Evolutionary conservation across 2,329 filamentous ascomycete genomes (phyloP).

Genomic region (Penicillium paneum): DNA sequence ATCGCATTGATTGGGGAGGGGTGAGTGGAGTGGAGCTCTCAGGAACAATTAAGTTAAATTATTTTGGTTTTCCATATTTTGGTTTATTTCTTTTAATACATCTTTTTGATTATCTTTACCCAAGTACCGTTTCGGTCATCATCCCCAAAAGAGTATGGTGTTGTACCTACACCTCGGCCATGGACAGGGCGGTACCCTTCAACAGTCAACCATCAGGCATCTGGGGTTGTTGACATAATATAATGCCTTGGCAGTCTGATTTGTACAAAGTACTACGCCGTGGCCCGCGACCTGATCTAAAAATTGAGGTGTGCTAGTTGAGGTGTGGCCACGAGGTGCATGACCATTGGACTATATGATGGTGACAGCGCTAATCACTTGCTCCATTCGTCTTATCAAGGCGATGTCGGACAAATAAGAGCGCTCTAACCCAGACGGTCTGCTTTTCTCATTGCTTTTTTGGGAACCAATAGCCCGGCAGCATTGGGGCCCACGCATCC

Average conservation of each 20-base stretch:
- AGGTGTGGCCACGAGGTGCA: conserved; percentile 23
- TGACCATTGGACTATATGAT: conserved; percentile 19
- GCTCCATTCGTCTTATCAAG: conserved; percentile 23
- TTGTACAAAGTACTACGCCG: too few relatives aligned
- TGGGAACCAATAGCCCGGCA: neutral
- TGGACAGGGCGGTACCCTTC: too few relatives aligned
- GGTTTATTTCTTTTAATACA: neutral
- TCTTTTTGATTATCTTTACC: neutral
- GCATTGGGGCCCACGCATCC: neutral
- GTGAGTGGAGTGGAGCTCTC: neutral
- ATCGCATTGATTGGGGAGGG: conserved; percentile 2
- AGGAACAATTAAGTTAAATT: neutral
- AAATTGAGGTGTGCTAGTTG: conserved; percentile 12
- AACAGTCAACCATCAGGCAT: too few relatives aligned
- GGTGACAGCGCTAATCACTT: conserved; percentile 26
- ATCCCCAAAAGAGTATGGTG: neutral
- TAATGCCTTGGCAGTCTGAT: neutral
- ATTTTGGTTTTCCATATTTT: neutral
- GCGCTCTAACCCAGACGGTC: neutral
- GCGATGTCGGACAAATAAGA: conserved; percentile 9
- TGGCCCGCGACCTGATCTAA: conserved; percentile 1
- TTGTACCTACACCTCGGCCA: neutral
- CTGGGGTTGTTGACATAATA: neutral
- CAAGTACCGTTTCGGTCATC: neutral
- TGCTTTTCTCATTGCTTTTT: neutral